phyloP scores from a whole-genome alignment of 768 basidiomycete species.

The Rhodotorula babjevae region DNA sequence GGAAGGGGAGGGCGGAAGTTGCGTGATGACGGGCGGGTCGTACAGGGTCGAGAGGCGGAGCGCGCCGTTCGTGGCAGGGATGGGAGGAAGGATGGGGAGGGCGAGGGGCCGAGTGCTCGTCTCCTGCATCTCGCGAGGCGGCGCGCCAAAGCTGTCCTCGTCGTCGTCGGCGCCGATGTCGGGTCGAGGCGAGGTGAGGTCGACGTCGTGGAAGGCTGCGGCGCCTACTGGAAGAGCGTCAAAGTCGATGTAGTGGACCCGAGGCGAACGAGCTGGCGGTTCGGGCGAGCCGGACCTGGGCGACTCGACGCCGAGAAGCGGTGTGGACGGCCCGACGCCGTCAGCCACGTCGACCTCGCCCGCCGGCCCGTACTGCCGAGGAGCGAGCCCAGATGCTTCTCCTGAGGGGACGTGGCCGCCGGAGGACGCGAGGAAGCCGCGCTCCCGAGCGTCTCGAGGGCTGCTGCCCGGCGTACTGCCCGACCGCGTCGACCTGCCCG shows the following conservation, averaged over 20 bases:
- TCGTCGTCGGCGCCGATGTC: background rate
- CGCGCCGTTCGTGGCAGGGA: background rate
- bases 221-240: no score
- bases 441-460: background rate
- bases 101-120: background rate
- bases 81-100: background rate
- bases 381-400: background rate
- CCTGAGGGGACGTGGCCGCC: background rate
- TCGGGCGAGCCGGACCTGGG: background rate
- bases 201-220: background rate
- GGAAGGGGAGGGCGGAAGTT: background rate
- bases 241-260: background rate
- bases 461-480: background rate
- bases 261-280: background rate
- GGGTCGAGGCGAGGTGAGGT: slow-evolving; percentile 9
- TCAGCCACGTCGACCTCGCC: background rate
- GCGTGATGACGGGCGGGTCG: background rate
- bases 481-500: background rate
- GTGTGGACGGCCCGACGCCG: background rate
- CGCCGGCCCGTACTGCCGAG: background rate
- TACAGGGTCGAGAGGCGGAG: slow-evolving; percentile 6
- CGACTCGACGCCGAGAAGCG: background rate
- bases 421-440: background rate
- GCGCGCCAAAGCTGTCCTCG: background rate
- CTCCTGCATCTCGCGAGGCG: background rate